Base-by-base conservation (phyloP, 495 filamentous ascomycete species). In the Cenococcum geophilum region DNA sequence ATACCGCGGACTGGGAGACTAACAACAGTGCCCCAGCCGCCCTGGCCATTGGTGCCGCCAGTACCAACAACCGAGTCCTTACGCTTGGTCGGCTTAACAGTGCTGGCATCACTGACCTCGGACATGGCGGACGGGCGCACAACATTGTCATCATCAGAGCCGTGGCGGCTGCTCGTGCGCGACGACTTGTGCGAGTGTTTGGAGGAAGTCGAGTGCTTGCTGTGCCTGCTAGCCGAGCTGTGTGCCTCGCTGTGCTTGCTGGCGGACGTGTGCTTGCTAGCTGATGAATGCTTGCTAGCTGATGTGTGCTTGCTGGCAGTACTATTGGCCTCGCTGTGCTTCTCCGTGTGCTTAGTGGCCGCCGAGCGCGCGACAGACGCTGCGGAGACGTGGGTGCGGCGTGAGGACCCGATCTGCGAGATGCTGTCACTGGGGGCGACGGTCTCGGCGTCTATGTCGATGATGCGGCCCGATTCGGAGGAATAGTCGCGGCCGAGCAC, bases 351-450 rank as follows among this genome's bases (percentile, higher is more conserved):
- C n/a, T n/a, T n/a, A n/a, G n/a, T n/a, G 1, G 45, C 42, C 5
- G 34, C 40, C 35, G n/a, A 36, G 6, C 21, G 21, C 20, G 27
- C 58, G 22, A 32, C 11, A 5, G 12, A 25, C 14, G 20, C 40
- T 3, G 27, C 27, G 18, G 49, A 51, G 35, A 21, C 18, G 21
- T 53, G 43, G 23, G 21, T 36, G 5, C 66, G 66, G 36, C 57
- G 62, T 8, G 63, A 64, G 18, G 56, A 63, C 27, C 70, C 72
- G 6, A 68, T 65, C 43, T 71, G 68, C 47, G 66, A 70, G 51
- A 75, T 75, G 43, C 71, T 73, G 50, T 75, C 72, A 51, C 71
- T 70, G 4, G 72, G 72, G 11, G 69, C 70, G 1, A 75, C 68
- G 0, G 71, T 73, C 12, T 45, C 40, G 40, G 14, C 40, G 40